These are phyloP conservation scores for Solanum corneliomulleri DNA, from an alignment of 257 asterid genomes.

Conservation along the genomic window DNA sequence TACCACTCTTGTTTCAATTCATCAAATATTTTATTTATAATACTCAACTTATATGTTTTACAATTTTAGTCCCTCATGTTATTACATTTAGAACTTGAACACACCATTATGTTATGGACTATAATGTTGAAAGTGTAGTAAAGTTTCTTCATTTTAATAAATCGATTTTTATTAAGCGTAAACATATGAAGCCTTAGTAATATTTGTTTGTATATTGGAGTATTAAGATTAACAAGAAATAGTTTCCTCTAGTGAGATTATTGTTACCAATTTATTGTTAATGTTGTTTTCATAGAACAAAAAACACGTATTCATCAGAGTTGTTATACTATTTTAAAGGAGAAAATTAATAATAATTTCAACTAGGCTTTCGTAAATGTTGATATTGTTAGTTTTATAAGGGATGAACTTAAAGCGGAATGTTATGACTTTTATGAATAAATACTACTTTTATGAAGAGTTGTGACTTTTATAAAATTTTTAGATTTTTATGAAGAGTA, in stretches of 20 bases:
- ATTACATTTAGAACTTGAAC: background rate
- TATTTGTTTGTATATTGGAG: too few species aligned
- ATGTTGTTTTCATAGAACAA: too few species aligned
- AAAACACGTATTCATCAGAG: background rate
- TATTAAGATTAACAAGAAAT: too few species aligned
- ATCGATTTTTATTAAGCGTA: too few species aligned
- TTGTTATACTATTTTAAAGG: background rate
- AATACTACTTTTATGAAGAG: too few species aligned
- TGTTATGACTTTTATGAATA: too few species aligned
- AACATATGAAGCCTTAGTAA: too few species aligned
- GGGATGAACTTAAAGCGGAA: background rate
- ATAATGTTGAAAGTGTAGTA: background rate
- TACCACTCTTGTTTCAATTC: conserved; percentile 15
- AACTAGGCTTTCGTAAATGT: background rate
- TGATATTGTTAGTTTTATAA: background rate
- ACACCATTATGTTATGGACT: background rate
- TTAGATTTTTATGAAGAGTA: too few species aligned
- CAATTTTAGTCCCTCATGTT: background rate
- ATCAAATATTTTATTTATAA: conserved; percentile 35
- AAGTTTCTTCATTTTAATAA: background rate
- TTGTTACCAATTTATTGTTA: too few species aligned
- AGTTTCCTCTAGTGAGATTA: too few species aligned
- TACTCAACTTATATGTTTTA: background rate
- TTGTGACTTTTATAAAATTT: too few species aligned
- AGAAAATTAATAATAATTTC: background rate